These are phyloP conservation scores for Boletus subcaerulescens DNA, from an alignment of 768 basidiomycete genomes.

Conservation along the genomic window DNA sequence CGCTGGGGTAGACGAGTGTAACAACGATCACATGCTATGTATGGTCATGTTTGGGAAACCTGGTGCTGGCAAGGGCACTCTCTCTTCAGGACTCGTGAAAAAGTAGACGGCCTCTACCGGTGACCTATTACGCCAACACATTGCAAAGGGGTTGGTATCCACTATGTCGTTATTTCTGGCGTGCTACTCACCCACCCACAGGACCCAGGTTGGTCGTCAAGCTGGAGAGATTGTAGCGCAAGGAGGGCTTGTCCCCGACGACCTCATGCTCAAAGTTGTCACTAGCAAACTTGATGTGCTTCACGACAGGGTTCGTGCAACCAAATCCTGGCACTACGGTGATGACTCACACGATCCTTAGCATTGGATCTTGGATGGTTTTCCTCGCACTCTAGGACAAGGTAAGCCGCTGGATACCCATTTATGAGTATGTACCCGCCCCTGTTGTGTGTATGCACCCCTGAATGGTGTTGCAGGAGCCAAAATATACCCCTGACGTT, in stretches of 20 bases:
- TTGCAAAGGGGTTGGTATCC: slow-evolving; percentile 46
- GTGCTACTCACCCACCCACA: slow-evolving; percentile 19
- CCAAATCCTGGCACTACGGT: neutral
- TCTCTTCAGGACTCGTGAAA: slow-evolving; percentile 68
- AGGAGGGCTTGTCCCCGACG: slow-evolving; percentile 76
- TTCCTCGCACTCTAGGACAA: slow-evolving; percentile 86
- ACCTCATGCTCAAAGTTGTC: slow-evolving; percentile 75
- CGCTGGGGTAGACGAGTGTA: slow-evolving; percentile 23
- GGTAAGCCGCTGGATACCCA: slow-evolving; percentile 74
- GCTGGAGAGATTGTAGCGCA: slow-evolving; percentile 78
- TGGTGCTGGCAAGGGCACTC: slow-evolving; percentile 83
- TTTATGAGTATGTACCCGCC: slow-evolving; percentile 49
- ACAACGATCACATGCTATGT: slow-evolving; percentile 33
- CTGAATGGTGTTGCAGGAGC: slow-evolving; percentile 40
- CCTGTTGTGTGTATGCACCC: neutral
- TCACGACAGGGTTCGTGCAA: slow-evolving; percentile 55
- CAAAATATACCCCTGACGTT: slow-evolving; percentile 68
- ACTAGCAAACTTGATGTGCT: slow-evolving; percentile 66
- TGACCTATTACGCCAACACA: slow-evolving; percentile 83
- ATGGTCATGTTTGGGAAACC: slow-evolving; percentile 62
- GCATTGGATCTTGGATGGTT: slow-evolving; percentile 94
- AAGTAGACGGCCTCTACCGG: slow-evolving; percentile 84
- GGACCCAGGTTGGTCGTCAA: slow-evolving; percentile 67
- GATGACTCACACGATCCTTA: slow-evolving; percentile 26
- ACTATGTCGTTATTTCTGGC: neutral